Base-by-base conservation (phyloP, 2,329 filamentous ascomycete genomes). In the Rhynchosporium agropyri region DNA sequence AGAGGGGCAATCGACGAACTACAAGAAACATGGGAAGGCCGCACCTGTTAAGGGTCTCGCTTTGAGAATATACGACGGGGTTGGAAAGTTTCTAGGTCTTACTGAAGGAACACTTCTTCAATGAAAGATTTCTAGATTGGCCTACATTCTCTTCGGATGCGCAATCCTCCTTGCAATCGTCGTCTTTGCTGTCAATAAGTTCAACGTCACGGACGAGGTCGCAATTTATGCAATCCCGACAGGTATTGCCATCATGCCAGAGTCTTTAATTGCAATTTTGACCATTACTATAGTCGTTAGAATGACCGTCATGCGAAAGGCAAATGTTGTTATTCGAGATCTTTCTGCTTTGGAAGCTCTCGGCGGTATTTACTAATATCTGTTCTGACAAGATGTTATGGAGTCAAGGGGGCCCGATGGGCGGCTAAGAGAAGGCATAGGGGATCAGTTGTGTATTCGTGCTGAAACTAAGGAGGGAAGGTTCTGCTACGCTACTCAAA, bases 311-410 rank as follows among this genome's bases (percentile, higher is more conserved):
- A 80, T 80, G 79, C 74, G 78, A 48, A 76, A 79, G 66, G 73
- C 77, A 4, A 74, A 81, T 62, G 79, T 81, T 38, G 79, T 81
- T 63, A 76, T 81, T 54, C 75, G 79, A 63, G 79, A 80, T 65
- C 69, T 81, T 49, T 75, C 77, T 36, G 77, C 78, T 0, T 74
- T 87, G 0, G 89, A 92, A 76, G 91, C 89, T 0, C 80, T 92
- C 0, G 89, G 89, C 0, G 82, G 87, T 0, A 88, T 92, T 92
- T 0, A 89, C 87, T 0, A 84, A 90, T 10, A 87, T 92, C 48
- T 91, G 89, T 74, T 91, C 88, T 0, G 89, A 92, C 74, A 92
- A 20, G 20, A 20, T 20, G 20, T 20, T 20, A 20, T 20, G 20
- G 20, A 20, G 20, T 20, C 20, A 20, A 20, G 20, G 1, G 20